Conservation (phyloP, 768 basidiomycete genomes). For the Cyclocybe aegerita region DNA sequence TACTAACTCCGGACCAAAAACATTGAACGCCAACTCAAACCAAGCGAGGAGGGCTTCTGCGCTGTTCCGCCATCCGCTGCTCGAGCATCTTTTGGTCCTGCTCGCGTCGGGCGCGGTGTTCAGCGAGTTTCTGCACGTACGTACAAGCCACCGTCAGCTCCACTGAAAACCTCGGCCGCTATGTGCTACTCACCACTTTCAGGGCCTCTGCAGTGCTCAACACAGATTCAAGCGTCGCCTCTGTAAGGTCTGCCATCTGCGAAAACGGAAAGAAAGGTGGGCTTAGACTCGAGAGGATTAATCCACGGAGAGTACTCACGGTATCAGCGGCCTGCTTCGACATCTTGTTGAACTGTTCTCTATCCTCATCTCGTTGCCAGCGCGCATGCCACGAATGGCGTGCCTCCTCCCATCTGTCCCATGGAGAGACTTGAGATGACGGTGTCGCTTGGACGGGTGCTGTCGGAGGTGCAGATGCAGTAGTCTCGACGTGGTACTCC, state of each 20-base stretch:
- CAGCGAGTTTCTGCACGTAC: slow-evolving; percentile 47
- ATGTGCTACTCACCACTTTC: slow-evolving; percentile 48
- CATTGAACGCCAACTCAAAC: slow-evolving; percentile 15
- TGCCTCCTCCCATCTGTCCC: too few relatives aligned
- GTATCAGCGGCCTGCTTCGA: slow-evolving; percentile 50
- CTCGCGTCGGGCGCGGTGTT: slow-evolving; percentile 52
- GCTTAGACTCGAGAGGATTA: background rate
- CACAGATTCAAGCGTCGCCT: slow-evolving; percentile 64
- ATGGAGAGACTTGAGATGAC: too few relatives aligned
- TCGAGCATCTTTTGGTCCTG: slow-evolving; percentile 34
- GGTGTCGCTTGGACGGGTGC: too few relatives aligned
- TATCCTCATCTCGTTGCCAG: slow-evolving; percentile 46
- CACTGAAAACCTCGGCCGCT: slow-evolving; percentile 21
- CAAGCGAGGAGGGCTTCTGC: slow-evolving; percentile 28
- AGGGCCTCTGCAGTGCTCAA: slow-evolving; percentile 55
- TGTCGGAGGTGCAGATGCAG: too few relatives aligned
- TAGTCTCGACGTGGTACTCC: too few relatives aligned
- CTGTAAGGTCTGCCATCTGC: slow-evolving; percentile 65
- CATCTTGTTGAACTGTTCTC: slow-evolving; percentile 42
- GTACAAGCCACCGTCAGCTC: background rate
- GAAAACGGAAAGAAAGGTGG: background rate
- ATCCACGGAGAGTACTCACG: slow-evolving; percentile 28
- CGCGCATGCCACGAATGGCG: slow-evolving; percentile 14
- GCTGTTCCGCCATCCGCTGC: slow-evolving; percentile 23
- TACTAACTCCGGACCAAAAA: background rate